Conservation (phyloP, 352 stramenopile genomes). For the Halophytophthora batemanensis region DNA sequence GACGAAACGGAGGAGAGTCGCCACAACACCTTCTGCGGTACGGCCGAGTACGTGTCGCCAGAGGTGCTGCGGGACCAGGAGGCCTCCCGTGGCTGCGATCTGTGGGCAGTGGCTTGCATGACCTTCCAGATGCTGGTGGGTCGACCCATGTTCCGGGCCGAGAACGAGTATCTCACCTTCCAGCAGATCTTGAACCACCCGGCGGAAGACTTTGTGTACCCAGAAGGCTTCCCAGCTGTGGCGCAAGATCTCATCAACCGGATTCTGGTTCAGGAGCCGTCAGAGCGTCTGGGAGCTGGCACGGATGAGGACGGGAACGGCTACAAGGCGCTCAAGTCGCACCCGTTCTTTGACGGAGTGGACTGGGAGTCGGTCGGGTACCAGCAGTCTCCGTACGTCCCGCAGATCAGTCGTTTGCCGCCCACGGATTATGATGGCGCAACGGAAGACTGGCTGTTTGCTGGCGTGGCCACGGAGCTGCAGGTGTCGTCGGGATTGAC, state of each 20-base stretch:
- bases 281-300: constrained; percentile 64
- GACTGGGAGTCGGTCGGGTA: constrained; percentile 63
- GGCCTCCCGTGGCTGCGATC: constrained; percentile 77
- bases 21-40: constrained; percentile 89
- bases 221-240: constrained; percentile 47
- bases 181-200: constrained; percentile 88
- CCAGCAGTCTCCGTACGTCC: constrained; percentile 52
- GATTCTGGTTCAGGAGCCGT: constrained; percentile 75
- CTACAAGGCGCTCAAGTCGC: constrained; percentile 65
- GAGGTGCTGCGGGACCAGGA: constrained; percentile 87
- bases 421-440: constrained; percentile 80
- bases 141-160: constrained; percentile 78
- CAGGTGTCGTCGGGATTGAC: constrained; percentile 82
- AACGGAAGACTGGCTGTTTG: constrained; percentile 88
- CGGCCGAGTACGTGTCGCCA: constrained; percentile 90
- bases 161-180: constrained; percentile 91
- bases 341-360: constrained; percentile 84
- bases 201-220: constrained; percentile 75
- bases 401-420: constrained; percentile 53
- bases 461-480: constrained; percentile 80
- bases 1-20: constrained; percentile 77
- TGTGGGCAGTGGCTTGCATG: constrained; percentile 92
- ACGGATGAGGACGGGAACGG: constrained; percentile 73
- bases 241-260: constrained; percentile 75
- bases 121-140: constrained; percentile 89